Percentiles rank a stretch among this genome's conserved stretches.
Conservation (phyloP, 2,329 filamentous ascomycete species). For the Paraphaeosphaeria sporulosa region DNA sequence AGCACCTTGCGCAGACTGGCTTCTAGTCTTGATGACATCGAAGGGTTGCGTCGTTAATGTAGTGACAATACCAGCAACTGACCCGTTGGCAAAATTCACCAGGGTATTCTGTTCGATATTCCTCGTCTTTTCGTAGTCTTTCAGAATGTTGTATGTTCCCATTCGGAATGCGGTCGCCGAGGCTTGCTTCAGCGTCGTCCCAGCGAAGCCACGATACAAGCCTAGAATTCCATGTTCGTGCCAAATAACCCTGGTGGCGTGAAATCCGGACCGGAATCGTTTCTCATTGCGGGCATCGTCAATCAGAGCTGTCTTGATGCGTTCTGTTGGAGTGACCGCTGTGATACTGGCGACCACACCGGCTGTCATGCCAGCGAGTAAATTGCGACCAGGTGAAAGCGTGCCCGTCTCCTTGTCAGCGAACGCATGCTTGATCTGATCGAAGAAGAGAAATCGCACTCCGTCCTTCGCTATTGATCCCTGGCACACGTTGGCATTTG, state of each 20-base stretch:
- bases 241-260: constrained; percentile 60
- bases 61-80: constrained; percentile 67
- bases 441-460: constrained; percentile 71
- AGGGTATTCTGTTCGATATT: constrained; percentile 59
- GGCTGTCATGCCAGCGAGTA: constrained; percentile 70
- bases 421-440: constrained; percentile 67
- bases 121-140: constrained; percentile 62
- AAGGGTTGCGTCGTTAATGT: constrained; percentile 68
- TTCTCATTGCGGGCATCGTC: constrained; percentile 64
- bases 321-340: constrained; percentile 73
- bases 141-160: constrained; percentile 69
- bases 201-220: constrained; percentile 66
- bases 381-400: constrained; percentile 63
- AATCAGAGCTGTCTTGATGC: constrained; percentile 73
- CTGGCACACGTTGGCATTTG: constrained; percentile 27
- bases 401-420: constrained; percentile 64
- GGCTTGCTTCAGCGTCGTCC: constrained; percentile 69
- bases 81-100: constrained; percentile 69
- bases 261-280: constrained; percentile 59
- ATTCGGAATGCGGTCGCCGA: constrained; percentile 68
- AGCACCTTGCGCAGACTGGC: constrained; percentile 66
- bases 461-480: constrained; percentile 71
- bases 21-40: constrained; percentile 69
- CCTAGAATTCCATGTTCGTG: constrained; percentile 62
- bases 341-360: constrained; percentile 68